Evolutionary conservation across 768 basidiomycete genomes (phyloP), one percentile per base, ranked within the genome.

Genomic region (Naganishia randhawae): DNA sequence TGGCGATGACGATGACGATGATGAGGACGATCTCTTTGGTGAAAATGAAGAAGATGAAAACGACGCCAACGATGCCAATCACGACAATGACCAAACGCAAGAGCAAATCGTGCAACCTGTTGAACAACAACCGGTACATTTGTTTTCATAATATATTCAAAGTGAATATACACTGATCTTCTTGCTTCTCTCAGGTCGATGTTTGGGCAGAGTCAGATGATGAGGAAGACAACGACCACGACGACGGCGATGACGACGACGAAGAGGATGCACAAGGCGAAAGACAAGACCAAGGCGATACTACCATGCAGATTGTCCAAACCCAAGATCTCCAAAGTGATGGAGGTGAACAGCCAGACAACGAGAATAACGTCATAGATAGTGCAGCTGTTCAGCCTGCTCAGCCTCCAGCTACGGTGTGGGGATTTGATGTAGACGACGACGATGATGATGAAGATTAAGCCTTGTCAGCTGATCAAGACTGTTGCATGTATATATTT

Each of bases 1-100:
- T 32, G 66, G 42, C 41, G 57, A 41, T 19, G 45, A 64, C 13
- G 63, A 64, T n/a, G 66, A 67, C 5, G 66, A 67, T 42, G 66
- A 67, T 27, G 66, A 67, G 29, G 53, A 67, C 4, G 54, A 67
- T 32, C 10, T 54, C 41, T 45, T 55, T 42, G 66, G 53, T 32
- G 63, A 64, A 16, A 55, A 67, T 42, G 57, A 61, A 14, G 57
- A 61, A 1, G 57, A 61, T 25, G 57, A 61, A 8, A 61, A 61
- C 11, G 39, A 61, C 2, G 14, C 25, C 22, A 39, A 61, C 17
- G 39, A 9, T 14, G 54, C 27, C 33, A 48, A 48, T 13, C n/a
- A 48, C n/a, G 54, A 37, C n/a, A 37, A 7, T 55, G 16, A 37
- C 6, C 57, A n/a, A 25, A 17, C 25, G 1, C 57, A 61, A 25